These are phyloP conservation scores for Lasiodiplodia citricola DNA, from an alignment of 2,329 filamentous ascomycete species.

Conservation along the genomic window DNA sequence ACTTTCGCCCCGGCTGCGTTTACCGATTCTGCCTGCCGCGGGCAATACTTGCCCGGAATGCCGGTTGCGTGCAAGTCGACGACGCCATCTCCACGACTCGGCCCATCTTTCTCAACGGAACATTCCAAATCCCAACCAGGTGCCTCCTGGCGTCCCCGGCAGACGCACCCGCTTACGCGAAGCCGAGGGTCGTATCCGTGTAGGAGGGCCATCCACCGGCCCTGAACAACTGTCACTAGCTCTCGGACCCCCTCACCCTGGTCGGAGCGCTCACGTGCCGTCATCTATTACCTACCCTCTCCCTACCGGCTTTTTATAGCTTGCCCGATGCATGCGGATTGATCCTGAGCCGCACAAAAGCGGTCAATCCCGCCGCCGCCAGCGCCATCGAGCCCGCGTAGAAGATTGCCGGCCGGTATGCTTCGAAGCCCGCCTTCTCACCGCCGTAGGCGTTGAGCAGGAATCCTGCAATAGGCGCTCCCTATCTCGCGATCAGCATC, in stretches of 20 bases:
- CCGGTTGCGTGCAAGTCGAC: conserved; percentile 11
- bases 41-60: not conserved
- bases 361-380: conserved; percentile 27
- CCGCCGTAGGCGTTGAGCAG: conserved; percentile 29
- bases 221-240: conserved; percentile 8
- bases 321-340: conserved; percentile 25
- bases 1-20: not conserved
- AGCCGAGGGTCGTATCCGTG: conserved; percentile 13
- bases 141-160: conserved; percentile 6
- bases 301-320: conserved; percentile 19
- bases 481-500: conserved; percentile 25
- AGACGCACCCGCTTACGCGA: conserved; percentile 10
- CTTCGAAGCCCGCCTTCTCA: conserved; percentile 27
- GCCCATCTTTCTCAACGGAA: conserved; percentile 17
- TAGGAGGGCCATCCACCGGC: not conserved
- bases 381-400: conserved; percentile 29
- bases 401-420: conserved; percentile 30
- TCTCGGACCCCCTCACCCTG: conserved; percentile 9
- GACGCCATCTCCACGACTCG: conserved; percentile 20
- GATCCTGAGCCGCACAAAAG: conserved; percentile 28
- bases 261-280: conserved; percentile 9
- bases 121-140: conserved; percentile 22
- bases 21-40: not conserved
- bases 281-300: not conserved
- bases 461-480: conserved; percentile 29